Percentiles rank a stretch among this genome's conserved stretches.
phyloP scores from a whole-genome alignment of 495 filamentous ascomycete genomes.

The Cladorrhinum samala region DNA sequence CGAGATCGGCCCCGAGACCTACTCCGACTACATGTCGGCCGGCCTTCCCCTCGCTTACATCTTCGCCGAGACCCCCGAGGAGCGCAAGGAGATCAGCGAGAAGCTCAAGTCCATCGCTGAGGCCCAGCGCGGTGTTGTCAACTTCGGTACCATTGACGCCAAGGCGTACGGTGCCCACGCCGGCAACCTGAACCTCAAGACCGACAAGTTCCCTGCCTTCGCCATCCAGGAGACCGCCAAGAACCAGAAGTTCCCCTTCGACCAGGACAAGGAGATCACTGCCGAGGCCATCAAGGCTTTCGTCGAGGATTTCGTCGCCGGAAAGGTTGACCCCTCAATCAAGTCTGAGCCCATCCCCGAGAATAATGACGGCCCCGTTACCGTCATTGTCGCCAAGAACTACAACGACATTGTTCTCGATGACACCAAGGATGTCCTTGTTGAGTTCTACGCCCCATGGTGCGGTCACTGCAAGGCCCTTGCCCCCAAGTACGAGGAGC shows the following conservation, averaged over 20 bases:
- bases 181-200: slow-evolving; percentile 93
- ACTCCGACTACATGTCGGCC: slow-evolving; percentile 91
- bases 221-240: slow-evolving; percentile 94
- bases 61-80: slow-evolving; percentile 89
- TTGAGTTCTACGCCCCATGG: slow-evolving; percentile 99
- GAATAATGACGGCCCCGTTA: slow-evolving; percentile 84
- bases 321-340: slow-evolving; percentile 89
- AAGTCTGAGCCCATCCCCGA: slow-evolving; percentile 98
- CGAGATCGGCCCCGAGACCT: slow-evolving; percentile 97
- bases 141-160: slow-evolving; percentile 97
- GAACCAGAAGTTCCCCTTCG: slow-evolving; percentile 95
- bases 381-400: slow-evolving; percentile 85
- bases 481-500: slow-evolving; percentile 86
- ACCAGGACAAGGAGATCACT: slow-evolving; percentile 76
- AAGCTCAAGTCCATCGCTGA: slow-evolving; percentile 58
- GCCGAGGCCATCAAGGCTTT: slow-evolving; percentile 71
- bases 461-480: slow-evolving; percentile 98
- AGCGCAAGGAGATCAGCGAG: slow-evolving; percentile 71
- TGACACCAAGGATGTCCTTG: slow-evolving; percentile 90
- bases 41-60: slow-evolving; percentile 95
- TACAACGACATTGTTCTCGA: slow-evolving; percentile 92
- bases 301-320: slow-evolving; percentile 78
- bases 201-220: slow-evolving; percentile 91
- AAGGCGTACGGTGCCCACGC: slow-evolving; percentile 92
- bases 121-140: slow-evolving; percentile 76